Evolutionary conservation across 495 filamentous ascomycete species (phyloP).

Genomic region (Penicillium herquei): DNA sequence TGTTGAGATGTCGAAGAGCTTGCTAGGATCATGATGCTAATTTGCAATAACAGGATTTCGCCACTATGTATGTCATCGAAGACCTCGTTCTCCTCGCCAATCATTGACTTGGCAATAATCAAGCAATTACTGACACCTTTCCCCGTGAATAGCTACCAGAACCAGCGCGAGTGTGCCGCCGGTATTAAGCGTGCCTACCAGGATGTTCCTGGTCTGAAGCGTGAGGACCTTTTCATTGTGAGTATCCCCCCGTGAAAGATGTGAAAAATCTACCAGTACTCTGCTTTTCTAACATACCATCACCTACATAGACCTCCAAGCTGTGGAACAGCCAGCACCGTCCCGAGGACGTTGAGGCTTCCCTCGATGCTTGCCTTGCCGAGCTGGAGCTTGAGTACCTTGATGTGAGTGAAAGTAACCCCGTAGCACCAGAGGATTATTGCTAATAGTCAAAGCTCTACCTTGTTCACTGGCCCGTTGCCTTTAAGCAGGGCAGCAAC

Average conservation of each 20-base stretch:
- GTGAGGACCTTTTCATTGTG: slow-evolving; percentile 51
- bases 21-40: not conserved
- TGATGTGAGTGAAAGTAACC: slow-evolving; percentile 30
- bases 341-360: slow-evolving; percentile 44
- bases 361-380: slow-evolving; percentile 46
- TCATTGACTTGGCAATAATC: not conserved
- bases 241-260: slow-evolving; percentile 3
- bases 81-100: not conserved
- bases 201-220: slow-evolving; percentile 48
- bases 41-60: slow-evolving; percentile 32
- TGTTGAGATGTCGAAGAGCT: slow-evolving; percentile 6
- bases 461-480: slow-evolving; percentile 53
- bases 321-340: slow-evolving; percentile 51
- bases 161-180: slow-evolving; percentile 47
- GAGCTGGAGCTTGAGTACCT: slow-evolving; percentile 51
- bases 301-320: slow-evolving; percentile 41
- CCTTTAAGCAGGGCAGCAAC: slow-evolving; percentile 42
- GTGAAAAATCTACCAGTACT: too few species aligned
- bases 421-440: too few species aligned
- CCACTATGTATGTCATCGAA: slow-evolving; percentile 37
- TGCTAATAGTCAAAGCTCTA: slow-evolving; percentile 36
- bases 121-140: slow-evolving; percentile 41
- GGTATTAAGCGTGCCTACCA: slow-evolving; percentile 47
- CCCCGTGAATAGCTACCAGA: slow-evolving; percentile 38
- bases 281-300: too few species aligned